Evolutionary conservation across 75 land plant species (phyloP).

Genomic region (Pinus tabuliformis): DNA sequence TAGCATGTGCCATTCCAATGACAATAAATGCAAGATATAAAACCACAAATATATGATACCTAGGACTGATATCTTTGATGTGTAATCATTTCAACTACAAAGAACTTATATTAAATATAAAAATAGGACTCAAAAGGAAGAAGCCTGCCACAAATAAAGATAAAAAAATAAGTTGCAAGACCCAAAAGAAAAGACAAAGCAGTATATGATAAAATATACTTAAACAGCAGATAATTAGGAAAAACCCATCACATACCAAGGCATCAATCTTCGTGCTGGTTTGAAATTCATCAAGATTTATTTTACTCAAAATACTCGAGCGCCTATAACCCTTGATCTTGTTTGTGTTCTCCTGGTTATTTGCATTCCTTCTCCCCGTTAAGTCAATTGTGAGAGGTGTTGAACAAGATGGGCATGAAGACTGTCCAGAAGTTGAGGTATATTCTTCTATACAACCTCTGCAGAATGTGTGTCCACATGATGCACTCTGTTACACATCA

Average conservation of each 20-base stretch:
- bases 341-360: slow-evolving; percentile 8
- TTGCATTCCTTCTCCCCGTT: slow-evolving; percentile 19
- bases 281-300: slow-evolving; percentile 59
- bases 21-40: no score
- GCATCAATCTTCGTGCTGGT: slow-evolving; percentile 96
- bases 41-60: no score
- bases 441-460: slow-evolving; percentile 67
- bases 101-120: no score
- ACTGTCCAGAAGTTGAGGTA: slow-evolving; percentile 25
- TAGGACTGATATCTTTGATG: no score
- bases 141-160: no score
- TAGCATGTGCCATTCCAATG: no score
- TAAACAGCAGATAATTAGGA: no score
- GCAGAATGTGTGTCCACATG: slow-evolving; percentile 75
- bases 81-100: no score
- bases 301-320: slow-evolving; percentile 63
- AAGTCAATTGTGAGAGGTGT: slow-evolving; percentile 76
- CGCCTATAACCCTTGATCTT: slow-evolving; percentile 47
- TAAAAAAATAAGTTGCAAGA: no score
- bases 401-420: slow-evolving; percentile 68
- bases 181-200: no score
- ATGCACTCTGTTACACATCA: slow-evolving; percentile 49
- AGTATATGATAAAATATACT: no score
- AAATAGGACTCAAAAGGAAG: no score
- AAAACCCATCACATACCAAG: slow-evolving; percentile 43